Conservation (phyloP, 169 alveolate species). For the Plasmodium fragile region DNA sequence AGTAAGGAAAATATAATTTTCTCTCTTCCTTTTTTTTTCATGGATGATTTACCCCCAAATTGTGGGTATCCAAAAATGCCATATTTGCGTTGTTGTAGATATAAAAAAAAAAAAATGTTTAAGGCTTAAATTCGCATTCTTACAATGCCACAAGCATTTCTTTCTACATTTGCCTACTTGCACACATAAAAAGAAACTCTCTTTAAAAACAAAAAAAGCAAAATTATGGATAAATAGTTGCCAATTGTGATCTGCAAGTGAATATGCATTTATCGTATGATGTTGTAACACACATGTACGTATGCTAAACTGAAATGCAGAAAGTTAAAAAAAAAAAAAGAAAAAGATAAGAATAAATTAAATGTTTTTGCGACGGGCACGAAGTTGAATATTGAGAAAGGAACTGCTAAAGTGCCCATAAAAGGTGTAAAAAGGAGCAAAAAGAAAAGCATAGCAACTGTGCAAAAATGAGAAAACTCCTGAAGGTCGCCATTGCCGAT, state of each 20-base stretch:
- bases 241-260: not conserved
- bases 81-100: not conserved
- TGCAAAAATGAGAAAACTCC: conserved; percentile 59
- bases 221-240: not conserved
- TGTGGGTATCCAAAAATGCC: not conserved
- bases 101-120: not conserved
- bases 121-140: not conserved
- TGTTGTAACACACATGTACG: not conserved
- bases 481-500: conserved; percentile 62
- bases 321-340: conserved; percentile 1
- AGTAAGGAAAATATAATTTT: not conserved
- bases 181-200: not conserved
- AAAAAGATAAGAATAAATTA: not conserved
- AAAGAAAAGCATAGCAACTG: not conserved
- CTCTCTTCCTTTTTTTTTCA: not conserved
- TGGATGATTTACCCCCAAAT: not conserved
- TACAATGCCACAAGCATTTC: not conserved
- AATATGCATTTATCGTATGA: not conserved
- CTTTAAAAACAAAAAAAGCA: not conserved
- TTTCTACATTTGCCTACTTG: not conserved
- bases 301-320: not conserved
- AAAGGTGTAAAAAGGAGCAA: not conserved
- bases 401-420: not conserved
- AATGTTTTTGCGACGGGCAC: not conserved
- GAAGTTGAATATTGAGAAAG: not conserved